Percentiles rank a stretch among this genome's conserved stretches.
Conservation (phyloP, 2,329 filamentous ascomycete genomes). For the Thielaviopsis ethacetica region DNA sequence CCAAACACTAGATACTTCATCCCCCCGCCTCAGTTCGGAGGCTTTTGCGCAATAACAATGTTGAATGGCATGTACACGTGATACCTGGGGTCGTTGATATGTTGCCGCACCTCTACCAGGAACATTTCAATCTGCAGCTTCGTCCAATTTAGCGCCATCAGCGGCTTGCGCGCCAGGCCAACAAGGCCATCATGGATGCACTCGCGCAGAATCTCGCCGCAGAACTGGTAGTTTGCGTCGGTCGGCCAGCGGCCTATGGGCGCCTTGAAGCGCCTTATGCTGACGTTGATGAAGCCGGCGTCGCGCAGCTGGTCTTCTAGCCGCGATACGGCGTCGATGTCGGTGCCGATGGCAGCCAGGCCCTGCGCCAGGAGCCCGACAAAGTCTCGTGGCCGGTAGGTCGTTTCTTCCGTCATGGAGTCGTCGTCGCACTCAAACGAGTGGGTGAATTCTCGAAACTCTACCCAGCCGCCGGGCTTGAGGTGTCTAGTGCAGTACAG, state of each 20-base stretch:
- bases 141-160: slow-evolving; percentile 26
- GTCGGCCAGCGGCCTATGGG: slow-evolving; percentile 32
- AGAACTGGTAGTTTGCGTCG: slow-evolving; percentile 24
- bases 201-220: slow-evolving; percentile 29
- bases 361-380: slow-evolving; percentile 24
- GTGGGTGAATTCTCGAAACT: slow-evolving; percentile 31
- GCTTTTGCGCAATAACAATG: slow-evolving; percentile 24
- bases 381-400: slow-evolving; percentile 32
- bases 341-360: slow-evolving; percentile 24
- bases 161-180: slow-evolving; percentile 23
- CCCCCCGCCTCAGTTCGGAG: slow-evolving; percentile 9
- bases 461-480: slow-evolving; percentile 34
- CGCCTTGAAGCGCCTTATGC: slow-evolving; percentile 27
- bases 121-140: slow-evolving; percentile 27
- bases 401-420: slow-evolving; percentile 22
- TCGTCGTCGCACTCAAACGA: slow-evolving; percentile 27
- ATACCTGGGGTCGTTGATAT: slow-evolving; percentile 20
- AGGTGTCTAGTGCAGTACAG: slow-evolving; percentile 23
- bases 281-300: slow-evolving; percentile 27
- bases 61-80: slow-evolving; percentile 27
- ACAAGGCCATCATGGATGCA: slow-evolving; percentile 25
- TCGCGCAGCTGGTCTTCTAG: slow-evolving; percentile 21
- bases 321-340: slow-evolving; percentile 24
- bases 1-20: background rate
- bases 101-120: slow-evolving; percentile 25